These are phyloP conservation scores for Candida fluviatilis DNA, from an alignment of 805 yeast genomes.

Conservation along the genomic window DNA sequence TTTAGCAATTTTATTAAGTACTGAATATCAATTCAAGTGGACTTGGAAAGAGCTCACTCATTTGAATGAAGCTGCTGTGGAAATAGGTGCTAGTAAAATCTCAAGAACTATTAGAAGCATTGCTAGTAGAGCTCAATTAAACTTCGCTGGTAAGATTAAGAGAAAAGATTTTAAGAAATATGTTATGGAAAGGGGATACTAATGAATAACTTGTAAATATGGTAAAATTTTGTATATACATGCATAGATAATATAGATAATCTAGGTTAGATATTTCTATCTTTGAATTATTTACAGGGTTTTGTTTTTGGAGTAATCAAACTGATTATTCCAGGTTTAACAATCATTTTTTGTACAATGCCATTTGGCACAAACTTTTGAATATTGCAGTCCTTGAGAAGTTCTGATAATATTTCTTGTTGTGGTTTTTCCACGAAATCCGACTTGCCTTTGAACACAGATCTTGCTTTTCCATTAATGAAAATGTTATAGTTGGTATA, in stretches of 20 bases:
- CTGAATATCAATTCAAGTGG: slow-evolving; percentile 73
- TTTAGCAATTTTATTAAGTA: slow-evolving; percentile 58
- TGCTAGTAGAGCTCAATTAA: slow-evolving; percentile 31
- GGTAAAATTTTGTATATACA: slow-evolving; percentile 9
- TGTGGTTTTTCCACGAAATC: slow-evolving; percentile 33
- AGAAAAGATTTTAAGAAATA: slow-evolving; percentile 30
- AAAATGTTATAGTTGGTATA: slow-evolving; percentile 51
- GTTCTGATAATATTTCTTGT: slow-evolving; percentile 29
- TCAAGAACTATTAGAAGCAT: slow-evolving; percentile 30
- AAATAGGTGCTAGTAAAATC: slow-evolving; percentile 26
- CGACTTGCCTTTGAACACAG: slow-evolving; percentile 33
- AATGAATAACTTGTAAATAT: slow-evolving; percentile 11
- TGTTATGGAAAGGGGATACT: slow-evolving; percentile 29
- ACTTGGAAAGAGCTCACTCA: slow-evolving; percentile 34
- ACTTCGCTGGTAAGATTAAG: slow-evolving; percentile 36
- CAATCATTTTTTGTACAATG: slow-evolving; percentile 48
- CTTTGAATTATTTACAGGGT: slow-evolving; percentile 1
- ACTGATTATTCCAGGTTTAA: slow-evolving; percentile 48
- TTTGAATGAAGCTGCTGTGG: slow-evolving; percentile 26
- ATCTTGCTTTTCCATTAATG: slow-evolving; percentile 68
- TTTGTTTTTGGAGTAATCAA: slow-evolving; percentile 17
- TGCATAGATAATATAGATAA: slow-evolving; percentile 6
- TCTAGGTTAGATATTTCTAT: neutral
- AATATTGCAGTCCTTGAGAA: slow-evolving; percentile 32
- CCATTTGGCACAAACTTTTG: slow-evolving; percentile 40